Base-by-base conservation (phyloP, 2,329 filamentous ascomycete species). In the Arachnomyces sp. region DNA sequence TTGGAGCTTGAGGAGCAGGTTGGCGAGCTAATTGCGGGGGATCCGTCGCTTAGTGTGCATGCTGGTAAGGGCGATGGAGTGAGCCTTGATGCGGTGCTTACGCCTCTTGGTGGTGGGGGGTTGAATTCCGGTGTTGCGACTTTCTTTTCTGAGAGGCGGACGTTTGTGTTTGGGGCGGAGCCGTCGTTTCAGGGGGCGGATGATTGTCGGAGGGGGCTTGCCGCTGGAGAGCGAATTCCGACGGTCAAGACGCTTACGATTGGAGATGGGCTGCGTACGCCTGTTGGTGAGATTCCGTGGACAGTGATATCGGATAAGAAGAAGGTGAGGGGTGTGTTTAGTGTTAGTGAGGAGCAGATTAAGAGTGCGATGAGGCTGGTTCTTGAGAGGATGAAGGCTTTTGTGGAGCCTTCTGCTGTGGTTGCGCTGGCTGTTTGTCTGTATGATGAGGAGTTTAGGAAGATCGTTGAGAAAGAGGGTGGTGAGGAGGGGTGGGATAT, bases 41-140 rank as follows among this genome's bases (percentile, higher is more conserved):
- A 51, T 9, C 41, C 56, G n/a, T 41, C 50, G n/a, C 35, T 61
- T 30, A 54, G 44, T 39, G 48, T 50, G 2, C 55, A 57, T 44
- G 36, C 31, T 5, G 42, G 50, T 28, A 36, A 17, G 11, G 34
- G 18, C 14, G 25, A 48, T 43, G 4, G 43, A 20, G 15, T 49
- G 45, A 25, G 5, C 5, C 65, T 88, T 0, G 72, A 87, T 58
- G 82, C 79, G 8, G 78, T 95, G 35, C 81, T 96, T 17, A 77
- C 86, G 0, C 89, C 89, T 0, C 81, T 87, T 54, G 87, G 89
- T 16, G 90, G 92, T 16, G 92, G 90, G 6, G 90, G 92, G 2
- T 79, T 96, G 72, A 77, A 94, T 17, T 80, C 80, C 0, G 90
- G 90, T 33, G 79, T 87, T 6, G 87, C 89, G 7, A 79, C 90